Base-by-base conservation (phyloP, 2,329 filamentous ascomycete genomes). In the Trichoderma koningii region DNA sequence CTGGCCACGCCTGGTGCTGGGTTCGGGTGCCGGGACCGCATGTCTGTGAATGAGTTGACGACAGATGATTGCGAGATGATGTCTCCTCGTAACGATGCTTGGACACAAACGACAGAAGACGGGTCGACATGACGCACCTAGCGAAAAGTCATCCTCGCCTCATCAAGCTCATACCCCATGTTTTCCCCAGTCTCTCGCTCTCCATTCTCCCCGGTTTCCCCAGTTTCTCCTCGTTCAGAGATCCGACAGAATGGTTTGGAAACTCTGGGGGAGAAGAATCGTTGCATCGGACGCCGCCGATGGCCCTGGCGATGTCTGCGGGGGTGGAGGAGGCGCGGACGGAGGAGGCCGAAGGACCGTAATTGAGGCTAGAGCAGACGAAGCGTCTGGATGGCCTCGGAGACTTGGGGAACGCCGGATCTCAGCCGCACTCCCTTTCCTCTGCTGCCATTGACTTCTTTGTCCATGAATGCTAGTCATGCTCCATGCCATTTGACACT, bases 211-310 rank as follows among this genome's bases (percentile, higher is more conserved):
- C 60, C 60, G 47, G 50, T 53, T 38, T 63, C 59, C 59, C 50
- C 59, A 15, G 21, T n/a, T 47, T 57, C 45, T 30, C 50, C 50
- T 23, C 48, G 23, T n/a, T 53, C 51, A 23, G 45, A n/a, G 50
- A 53, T 63, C 60, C 60, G 60, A 63, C 34, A 30, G n/a, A 38
- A 55, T 47, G 60, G 60, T 38, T 53, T 62, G 56, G 30, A 44
- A 44, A 52, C n/a, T 26, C 41, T 19, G 38, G 51, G 48, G 41
- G 26, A 50, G 59, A 23, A 53, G 45, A 62, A 48, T 48, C 26
- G 60, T 53, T 28, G 45, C 42, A 63, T 63, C 60, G 60, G 60
- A 19, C n/a, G 60, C 48, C 60, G 60, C 60, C 60, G 60, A 63
- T 47, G 60, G 60, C 19, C 42, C 60, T 63, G 60, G 41, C 52